phyloP scores from a whole-genome alignment of 257 asterid genomes.

The Hygrophila difformis region DNA sequence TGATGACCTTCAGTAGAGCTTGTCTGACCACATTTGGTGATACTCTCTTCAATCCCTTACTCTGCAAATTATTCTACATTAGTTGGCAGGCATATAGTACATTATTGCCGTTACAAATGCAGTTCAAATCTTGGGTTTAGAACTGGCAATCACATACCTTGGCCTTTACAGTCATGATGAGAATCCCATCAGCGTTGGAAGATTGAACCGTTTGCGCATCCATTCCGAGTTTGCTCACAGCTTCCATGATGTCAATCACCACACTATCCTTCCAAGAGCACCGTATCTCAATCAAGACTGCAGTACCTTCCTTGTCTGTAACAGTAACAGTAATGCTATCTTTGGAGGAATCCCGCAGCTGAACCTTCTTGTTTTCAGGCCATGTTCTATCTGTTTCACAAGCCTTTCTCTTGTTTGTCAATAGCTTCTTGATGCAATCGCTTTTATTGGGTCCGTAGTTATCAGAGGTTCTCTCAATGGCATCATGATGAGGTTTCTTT shows the following conservation, averaged over 20 bases:
- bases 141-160: conserved; percentile 35
- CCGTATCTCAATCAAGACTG: conserved; percentile 45
- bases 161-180: conserved; percentile 51
- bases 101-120: no score
- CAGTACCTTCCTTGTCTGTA: conserved; percentile 38
- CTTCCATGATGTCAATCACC: conserved; percentile 51
- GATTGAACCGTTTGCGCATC: conserved; percentile 60
- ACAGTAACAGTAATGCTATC: conserved; percentile 41
- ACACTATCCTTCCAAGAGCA: conserved; percentile 55
- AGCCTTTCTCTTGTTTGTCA: conserved; percentile 51
- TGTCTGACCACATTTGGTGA: conserved; percentile 46
- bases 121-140: no score
- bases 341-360: conserved; percentile 23
- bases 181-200: conserved; percentile 50
- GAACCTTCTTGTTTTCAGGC: conserved; percentile 21
- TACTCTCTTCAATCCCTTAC: conserved; percentile 45
- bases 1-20: conserved; percentile 47
- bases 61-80: conserved; percentile 59
- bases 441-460: conserved; percentile 38
- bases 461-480: conserved; percentile 60
- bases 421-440: conserved; percentile 24
- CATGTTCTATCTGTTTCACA: conserved; percentile 32
- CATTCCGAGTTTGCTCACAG: conserved; percentile 43
- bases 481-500: conserved; percentile 33
- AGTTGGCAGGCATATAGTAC: no score